phyloP scores from a whole-genome alignment of 345 rosid species.

The Aquilaria sinensis region DNA sequence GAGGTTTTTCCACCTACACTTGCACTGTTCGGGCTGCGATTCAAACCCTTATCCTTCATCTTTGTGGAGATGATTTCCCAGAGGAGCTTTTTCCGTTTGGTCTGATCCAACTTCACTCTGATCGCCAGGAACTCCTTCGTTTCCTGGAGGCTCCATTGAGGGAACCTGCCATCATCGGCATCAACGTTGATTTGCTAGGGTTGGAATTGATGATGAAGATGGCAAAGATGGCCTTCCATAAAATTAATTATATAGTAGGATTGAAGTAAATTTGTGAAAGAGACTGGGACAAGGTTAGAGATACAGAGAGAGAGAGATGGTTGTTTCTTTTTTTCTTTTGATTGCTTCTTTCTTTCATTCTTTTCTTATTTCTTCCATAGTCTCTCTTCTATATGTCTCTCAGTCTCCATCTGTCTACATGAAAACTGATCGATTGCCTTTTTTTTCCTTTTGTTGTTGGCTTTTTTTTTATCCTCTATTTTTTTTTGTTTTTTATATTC shows the following conservation, averaged over 20 bases:
- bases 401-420: conserved; percentile 82
- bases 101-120: conserved; percentile 80
- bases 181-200: conserved; percentile 34
- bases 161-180: conserved; percentile 77
- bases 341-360: conserved; percentile 17
- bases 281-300: conserved; percentile 18
- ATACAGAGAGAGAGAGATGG: conserved; percentile 16
- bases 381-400: conserved; percentile 18
- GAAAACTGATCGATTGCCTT: conserved; percentile 42
- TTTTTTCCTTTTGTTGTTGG: conserved; percentile 2
- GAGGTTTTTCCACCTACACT: conserved; percentile 99
- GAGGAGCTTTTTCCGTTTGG: conserved; percentile 81
- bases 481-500: neutral
- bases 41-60: conserved; percentile 76
- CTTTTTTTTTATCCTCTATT: neutral
- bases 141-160: conserved; percentile 93
- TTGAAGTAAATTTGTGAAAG: conserved; percentile 5
- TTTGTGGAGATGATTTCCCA: conserved; percentile 77
- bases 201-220: conserved; percentile 37
- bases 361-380: neutral
- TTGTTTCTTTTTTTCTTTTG: conserved; percentile 20
- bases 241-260: conserved; percentile 2
- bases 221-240: conserved; percentile 64
- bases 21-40: conserved; percentile 98
- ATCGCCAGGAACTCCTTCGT: conserved; percentile 75